phyloP scores from a whole-genome alignment of 768 basidiomycete species.

The Leccinum truebloodii region DNA sequence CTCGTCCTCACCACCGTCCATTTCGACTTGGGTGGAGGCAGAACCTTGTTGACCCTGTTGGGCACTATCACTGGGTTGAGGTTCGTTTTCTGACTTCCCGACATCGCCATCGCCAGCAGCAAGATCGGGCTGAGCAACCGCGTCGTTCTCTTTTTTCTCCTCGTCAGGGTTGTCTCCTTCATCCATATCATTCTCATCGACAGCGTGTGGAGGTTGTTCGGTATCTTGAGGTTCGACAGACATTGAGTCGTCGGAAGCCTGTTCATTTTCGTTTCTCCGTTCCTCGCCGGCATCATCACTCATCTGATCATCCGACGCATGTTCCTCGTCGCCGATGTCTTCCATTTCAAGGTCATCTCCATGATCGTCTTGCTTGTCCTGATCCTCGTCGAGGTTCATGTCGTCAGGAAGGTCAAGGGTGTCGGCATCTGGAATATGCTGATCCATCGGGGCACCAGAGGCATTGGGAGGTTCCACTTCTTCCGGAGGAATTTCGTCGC shows the following conservation, averaged over 20 bases:
- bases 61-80: slow-evolving; percentile 19
- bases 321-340: slow-evolving; percentile 37
- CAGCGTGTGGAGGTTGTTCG: slow-evolving; percentile 19
- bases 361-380: slow-evolving; percentile 30
- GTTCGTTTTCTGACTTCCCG: slow-evolving; percentile 17
- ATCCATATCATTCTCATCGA: slow-evolving; percentile 18
- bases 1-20: slow-evolving; percentile 19
- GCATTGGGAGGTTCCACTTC: slow-evolving; percentile 47
- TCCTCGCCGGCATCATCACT: slow-evolving; percentile 26
- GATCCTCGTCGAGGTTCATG: slow-evolving; percentile 55
- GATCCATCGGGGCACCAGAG: slow-evolving; percentile 70
- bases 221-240: slow-evolving; percentile 27
- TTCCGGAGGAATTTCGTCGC: slow-evolving; percentile 39
- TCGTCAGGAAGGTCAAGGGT: slow-evolving; percentile 90
- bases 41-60: slow-evolving; percentile 25
- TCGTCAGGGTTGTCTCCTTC: slow-evolving; percentile 33
- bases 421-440: slow-evolving; percentile 75
- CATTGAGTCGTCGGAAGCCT: slow-evolving; percentile 21
- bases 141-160: slow-evolving; percentile 25
- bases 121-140: slow-evolving; percentile 41
- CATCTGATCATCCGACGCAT: slow-evolving; percentile 24
- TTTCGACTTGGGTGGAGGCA: slow-evolving; percentile 16
- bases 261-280: slow-evolving; percentile 9
- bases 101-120: slow-evolving; percentile 27
- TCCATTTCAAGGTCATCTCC: slow-evolving; percentile 35